phyloP scores from a whole-genome alignment of 2,329 filamentous ascomycete species.

The Trichoderma asperellum region DNA sequence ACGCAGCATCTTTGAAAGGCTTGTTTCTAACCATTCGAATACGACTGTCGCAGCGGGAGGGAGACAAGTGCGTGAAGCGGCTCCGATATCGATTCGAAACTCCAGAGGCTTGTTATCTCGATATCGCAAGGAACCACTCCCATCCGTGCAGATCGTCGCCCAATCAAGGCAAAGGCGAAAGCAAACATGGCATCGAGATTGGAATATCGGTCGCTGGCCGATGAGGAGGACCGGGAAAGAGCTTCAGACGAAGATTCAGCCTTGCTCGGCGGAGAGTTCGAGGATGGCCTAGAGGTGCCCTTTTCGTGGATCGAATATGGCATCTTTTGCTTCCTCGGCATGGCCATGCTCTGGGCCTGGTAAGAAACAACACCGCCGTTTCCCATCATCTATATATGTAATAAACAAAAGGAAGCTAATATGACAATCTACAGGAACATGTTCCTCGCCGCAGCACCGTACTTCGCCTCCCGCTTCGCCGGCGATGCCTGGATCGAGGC shows the following conservation, averaged over 20 bases:
- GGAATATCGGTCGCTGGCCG: constrained; percentile 41
- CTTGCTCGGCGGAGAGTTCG: constrained; percentile 30
- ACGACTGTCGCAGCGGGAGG: neutral
- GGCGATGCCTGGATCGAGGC: constrained; percentile 70
- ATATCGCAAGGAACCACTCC: neutral
- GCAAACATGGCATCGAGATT: constrained; percentile 7
- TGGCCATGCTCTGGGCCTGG: constrained; percentile 98
- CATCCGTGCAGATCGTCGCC: neutral
- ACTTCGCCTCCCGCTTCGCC: constrained; percentile 83
- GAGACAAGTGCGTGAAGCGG: neutral
- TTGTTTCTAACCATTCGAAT: neutral
- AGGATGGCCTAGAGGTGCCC: constrained; percentile 47
- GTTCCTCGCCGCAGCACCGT: constrained; percentile 93
- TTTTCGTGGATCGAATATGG: constrained; percentile 88
- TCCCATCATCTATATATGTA: too few species aligned
- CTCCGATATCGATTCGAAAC: neutral
- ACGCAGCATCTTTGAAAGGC: neutral
- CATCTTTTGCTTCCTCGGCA: constrained; percentile 82
- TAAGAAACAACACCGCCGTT: constrained; percentile 49
- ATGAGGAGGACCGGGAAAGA: constrained; percentile 3
- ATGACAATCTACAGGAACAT: constrained; percentile 73
- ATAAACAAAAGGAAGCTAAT: neutral
- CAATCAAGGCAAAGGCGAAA: neutral
- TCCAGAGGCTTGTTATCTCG: neutral
- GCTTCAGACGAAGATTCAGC: constrained; percentile 22